Conservation (phyloP, 1,284 basidiomycete genomes). For the Sanghuangporus weigelae region DNA sequence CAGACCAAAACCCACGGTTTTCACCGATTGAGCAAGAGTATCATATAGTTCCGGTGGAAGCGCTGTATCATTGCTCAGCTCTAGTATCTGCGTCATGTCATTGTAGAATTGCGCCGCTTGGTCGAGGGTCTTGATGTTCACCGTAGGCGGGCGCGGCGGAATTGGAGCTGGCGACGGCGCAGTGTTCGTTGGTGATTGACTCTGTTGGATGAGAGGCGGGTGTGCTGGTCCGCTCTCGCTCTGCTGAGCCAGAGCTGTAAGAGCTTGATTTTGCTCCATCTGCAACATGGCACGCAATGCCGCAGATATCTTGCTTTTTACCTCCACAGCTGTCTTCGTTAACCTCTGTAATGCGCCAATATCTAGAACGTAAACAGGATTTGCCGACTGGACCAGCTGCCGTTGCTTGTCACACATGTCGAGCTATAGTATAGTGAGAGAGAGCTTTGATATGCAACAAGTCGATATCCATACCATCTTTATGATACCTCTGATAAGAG, state of each 20-base stretch:
- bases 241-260: neutral
- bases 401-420: constrained; percentile 48
- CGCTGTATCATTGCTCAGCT: constrained; percentile 38
- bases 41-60: constrained; percentile 50
- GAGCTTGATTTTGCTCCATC: neutral
- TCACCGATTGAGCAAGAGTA: constrained; percentile 56
- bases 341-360: constrained; percentile 42
- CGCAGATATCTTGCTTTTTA: neutral
- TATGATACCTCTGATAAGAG: constrained; percentile 41
- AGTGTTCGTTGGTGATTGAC: neutral
- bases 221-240: neutral
- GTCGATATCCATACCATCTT: constrained; percentile 41
- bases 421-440: constrained; percentile 28
- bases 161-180: neutral
- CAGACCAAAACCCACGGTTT: constrained; percentile 38
- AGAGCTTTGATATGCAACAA: constrained; percentile 17
- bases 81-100: constrained; percentile 56
- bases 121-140: constrained; percentile 52
- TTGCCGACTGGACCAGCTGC: constrained; percentile 34
- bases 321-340: constrained; percentile 23
- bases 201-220: neutral
- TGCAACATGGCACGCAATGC: neutral
- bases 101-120: constrained; percentile 58
- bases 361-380: constrained; percentile 47
- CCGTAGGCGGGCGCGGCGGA: constrained; percentile 13